Base-by-base conservation (phyloP, 2,329 filamentous ascomycete genomes). In the Apiospora kogelbergensis region DNA sequence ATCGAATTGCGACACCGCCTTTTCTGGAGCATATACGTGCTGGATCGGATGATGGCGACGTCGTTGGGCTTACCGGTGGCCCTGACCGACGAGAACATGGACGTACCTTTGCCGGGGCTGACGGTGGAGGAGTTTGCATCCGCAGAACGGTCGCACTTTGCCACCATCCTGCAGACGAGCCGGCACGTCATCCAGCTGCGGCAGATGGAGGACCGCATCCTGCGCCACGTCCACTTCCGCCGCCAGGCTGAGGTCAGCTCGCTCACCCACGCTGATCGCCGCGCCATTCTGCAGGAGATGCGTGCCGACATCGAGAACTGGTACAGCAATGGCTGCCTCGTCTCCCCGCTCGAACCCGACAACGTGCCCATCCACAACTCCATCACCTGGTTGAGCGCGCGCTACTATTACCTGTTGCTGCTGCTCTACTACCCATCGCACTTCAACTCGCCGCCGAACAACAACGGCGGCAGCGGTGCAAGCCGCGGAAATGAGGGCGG, bases 71-170 rank as follows among this genome's bases (percentile, higher is more conserved):
- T 83, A 11, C 80, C 82, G 0, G 77, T 78, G 2, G 79, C 80
- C 1, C 76, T 84, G 10, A 77, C 74, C 1, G 81, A 83, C 69
- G 79, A 80, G 20, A 79, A 80, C 48, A 76, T 78, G 40, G 79
- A 80, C 66, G 77, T 84, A 2, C 81, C 82, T 0, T 75, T 84
- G 6, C 83, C 83, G 1, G 78, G 82, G 1, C 76, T 84, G 7
- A 83, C 82, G 0, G 74, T 84, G n/a, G 80, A 83, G 40, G 82
- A 84, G 72, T 84, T 83, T 70, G 81, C 80, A 2, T 80, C 80
- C 7, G 67, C 78, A 2, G 81, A 82, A 20, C 74, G 80, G 10
- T 73, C 77, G 20, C 73, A 79, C 1, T 81, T 79, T 68, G 79
- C 81, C n/a, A 77, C 78, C 6, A 80, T 81, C 22, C 73, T 84